phyloP scores from a whole-genome alignment of 805 yeast genomes.

The Wickerhamiella allomyrinae region DNA sequence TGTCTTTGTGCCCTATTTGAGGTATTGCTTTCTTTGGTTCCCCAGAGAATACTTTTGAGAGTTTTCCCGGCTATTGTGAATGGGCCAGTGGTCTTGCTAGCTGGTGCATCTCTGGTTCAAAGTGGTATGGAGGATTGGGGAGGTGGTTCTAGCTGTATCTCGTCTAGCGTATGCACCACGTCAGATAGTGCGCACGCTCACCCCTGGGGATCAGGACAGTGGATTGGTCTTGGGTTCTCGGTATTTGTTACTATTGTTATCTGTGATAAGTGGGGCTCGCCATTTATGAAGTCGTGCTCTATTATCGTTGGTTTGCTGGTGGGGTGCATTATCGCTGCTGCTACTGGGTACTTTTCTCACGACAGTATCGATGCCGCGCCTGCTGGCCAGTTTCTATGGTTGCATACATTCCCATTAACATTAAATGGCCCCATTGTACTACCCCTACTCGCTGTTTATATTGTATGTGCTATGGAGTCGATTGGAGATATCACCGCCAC shows the following conservation, averaged over 20 bases:
- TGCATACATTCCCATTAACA: conserved; percentile 59
- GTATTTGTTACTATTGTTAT: conserved; percentile 62
- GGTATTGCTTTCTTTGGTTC: conserved; percentile 58
- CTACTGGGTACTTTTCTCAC: conserved; percentile 62
- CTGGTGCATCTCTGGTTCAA: conserved; percentile 56
- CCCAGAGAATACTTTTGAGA: conserved; percentile 53
- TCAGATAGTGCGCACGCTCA: conserved; percentile 36
- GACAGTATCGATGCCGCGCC: conserved; percentile 54
- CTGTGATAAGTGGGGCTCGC: conserved; percentile 81
- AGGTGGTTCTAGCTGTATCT: conserved; percentile 54
- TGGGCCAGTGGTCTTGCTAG: conserved; percentile 80
- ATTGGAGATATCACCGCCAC: conserved; percentile 93
- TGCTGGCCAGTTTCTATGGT: conserved; percentile 76
- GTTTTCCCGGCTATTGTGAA: conserved; percentile 83
- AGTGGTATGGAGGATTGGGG: conserved; percentile 75
- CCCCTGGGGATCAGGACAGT: conserved; percentile 78
- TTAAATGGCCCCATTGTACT: conserved; percentile 78
- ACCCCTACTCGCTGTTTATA: conserved; percentile 71
- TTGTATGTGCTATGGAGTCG: conserved; percentile 80
- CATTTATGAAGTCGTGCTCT: conserved; percentile 89
- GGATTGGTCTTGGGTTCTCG: conserved; percentile 74
- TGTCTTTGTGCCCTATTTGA: conserved; percentile 63
- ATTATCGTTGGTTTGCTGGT: conserved; percentile 71
- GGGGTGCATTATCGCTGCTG: conserved; percentile 89
- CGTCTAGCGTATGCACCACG: conserved; percentile 32